Base-by-base conservation (phyloP, 306 rosid genomes). In the Trichosanthes truncata region DNA sequence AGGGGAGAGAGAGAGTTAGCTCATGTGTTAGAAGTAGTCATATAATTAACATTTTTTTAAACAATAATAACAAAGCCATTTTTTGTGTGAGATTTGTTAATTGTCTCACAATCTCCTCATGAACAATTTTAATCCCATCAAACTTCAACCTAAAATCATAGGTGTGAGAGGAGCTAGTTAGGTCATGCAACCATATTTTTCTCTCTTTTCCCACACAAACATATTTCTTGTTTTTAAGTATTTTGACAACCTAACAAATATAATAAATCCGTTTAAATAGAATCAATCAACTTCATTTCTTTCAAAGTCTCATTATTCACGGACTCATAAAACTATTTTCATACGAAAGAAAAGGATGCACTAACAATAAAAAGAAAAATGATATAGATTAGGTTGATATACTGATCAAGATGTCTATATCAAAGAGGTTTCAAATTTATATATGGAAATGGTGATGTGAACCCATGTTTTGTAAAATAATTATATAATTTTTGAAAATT, bases 21-120 rank as follows among this genome's bases (percentile, higher is more conserved):
- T 72, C 77, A 46, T 72, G 77, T 43, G 33, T 46, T 72, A 1
- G 56, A 72, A 72, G 51, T 67, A 45, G 38, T 72, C 77, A 72
- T 43, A 69, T 21, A 69, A 43, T 26, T 46, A 72, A 45, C 57
- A 46, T 72, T 72, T 72, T 48, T 68, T 23, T 11, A 23, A 40
- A 45, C 9, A 13, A 68, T 40, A 68, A 11, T 41, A 69, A 43
- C 55, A 23, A 67, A 9, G 31, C 53, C 77, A 72, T 6, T 9
- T 73, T 48, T 73, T 73, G 78, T 73, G 78, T 73, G 61, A 18
- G 60, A 29, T 25, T 74, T 74, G 40, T 26, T 49, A 48, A 74
- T 74, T 74, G 41, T 49, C 9, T 49, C 78, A 74, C 61, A 49
- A 46, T 74, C 26, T 74, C 61, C 14, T 74, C 45, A 29, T 74